Percentiles rank a stretch among this genome's conserved stretches.
Evolutionary conservation across 1,284 basidiomycete species (phyloP).

Genomic region (Cryptococcus sp.): DNA sequence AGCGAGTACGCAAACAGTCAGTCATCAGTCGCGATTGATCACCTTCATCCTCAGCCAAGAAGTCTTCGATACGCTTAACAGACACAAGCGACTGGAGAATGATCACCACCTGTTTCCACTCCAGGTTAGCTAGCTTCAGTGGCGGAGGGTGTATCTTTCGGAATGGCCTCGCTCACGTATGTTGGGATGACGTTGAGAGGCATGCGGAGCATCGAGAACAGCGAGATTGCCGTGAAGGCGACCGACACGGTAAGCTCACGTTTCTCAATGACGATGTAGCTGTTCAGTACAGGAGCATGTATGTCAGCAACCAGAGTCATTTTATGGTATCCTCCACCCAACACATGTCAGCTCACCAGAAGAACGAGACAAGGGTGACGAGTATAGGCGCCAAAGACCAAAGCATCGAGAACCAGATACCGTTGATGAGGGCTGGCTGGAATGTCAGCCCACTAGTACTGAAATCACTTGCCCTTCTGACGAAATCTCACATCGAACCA

Average conservation of each 20-base stretch:
- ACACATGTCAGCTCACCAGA: slow-evolving; percentile 28
- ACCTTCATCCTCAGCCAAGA: slow-evolving; percentile 73
- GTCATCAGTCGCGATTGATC: neutral
- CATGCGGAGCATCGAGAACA: slow-evolving; percentile 52
- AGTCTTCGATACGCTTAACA: slow-evolving; percentile 73
- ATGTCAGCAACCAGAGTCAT: neutral
- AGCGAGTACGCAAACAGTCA: neutral
- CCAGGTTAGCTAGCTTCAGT: neutral
- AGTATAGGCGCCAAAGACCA: slow-evolving; percentile 44
- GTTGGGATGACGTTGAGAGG: slow-evolving; percentile 53
- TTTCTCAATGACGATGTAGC: slow-evolving; percentile 48
- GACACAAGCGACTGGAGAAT: slow-evolving; percentile 64
- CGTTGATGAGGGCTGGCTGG: slow-evolving; percentile 32
- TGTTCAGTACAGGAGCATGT: slow-evolving; percentile 6
- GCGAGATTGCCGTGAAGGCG: slow-evolving; percentile 50
- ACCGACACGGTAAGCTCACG: slow-evolving; percentile 49
- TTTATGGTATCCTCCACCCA: no score
- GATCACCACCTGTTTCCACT: slow-evolving; percentile 25
- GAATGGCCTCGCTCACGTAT: slow-evolving; percentile 23
- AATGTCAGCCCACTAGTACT: slow-evolving; percentile 3
- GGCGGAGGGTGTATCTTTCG: neutral
- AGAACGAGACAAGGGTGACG: slow-evolving; percentile 50
- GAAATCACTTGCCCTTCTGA: neutral
- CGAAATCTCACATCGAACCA: slow-evolving; percentile 31
- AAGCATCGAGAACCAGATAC: slow-evolving; percentile 32